Base-by-base conservation (phyloP, 2,329 filamentous ascomycete species). In the Didymosphaeria variabile region DNA sequence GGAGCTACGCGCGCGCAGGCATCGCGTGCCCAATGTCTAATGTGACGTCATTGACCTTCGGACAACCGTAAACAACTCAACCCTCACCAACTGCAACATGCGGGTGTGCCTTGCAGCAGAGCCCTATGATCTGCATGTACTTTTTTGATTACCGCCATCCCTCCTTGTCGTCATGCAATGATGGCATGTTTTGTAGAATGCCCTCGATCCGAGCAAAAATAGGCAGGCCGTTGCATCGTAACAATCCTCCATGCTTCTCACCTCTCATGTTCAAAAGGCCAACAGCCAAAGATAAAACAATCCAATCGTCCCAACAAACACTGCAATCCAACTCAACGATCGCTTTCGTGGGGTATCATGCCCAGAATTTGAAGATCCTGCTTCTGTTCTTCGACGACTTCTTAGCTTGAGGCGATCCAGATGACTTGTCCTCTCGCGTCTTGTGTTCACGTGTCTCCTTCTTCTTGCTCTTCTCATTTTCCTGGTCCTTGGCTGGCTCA, bases 51-150 rank as follows among this genome's bases (percentile, higher is more conserved):
- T 66, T 26, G 56, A 42, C 53, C 50, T 21, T 49, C 46, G 52
- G 46, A 51, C 46, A 19, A 15, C 52, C 58, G 54, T 42, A 55
- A 49, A 49, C 63, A 19, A 56, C 26, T 36, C 57, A 60, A n/a
- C 45, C 15, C 44, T 23, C 54, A 32, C 53, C 55, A 68, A 70
- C 62, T 63, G 65, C 62, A 67, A 60, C 19, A 58, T 59, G 65
- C 72, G 73, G 72, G 69, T 75, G 75, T 76, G 69, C 75, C 75
- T 77, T 76, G 74, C 74, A 77, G 71, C 63, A 65, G 62, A 58
- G 58, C 55, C 62, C 52, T 62, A 59, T 69, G 67, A 72, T 72
- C 69, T 61, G 64, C 68, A 67, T 59, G 53, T 52, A 59, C 44
- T 51, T 40, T 46, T 55, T 56, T 47, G 19, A 50, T 42, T 58